Evolutionary conservation across 1,139 yeast genomes (phyloP).

Genomic region (Candida pseudoviswanathii): DNA sequence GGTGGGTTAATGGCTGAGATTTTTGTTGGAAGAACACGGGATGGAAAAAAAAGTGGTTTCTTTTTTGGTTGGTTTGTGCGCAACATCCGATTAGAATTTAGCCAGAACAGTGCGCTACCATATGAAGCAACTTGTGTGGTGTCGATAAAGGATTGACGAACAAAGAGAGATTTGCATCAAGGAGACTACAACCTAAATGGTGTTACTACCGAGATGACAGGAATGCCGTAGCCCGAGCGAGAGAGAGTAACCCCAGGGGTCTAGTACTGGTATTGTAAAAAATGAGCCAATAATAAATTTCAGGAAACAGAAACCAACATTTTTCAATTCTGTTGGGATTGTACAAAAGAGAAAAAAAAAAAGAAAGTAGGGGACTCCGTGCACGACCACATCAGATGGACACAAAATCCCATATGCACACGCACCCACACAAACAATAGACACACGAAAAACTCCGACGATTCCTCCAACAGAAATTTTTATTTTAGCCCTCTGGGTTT

Average conservation of each 20-base stretch:
- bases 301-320: neutral
- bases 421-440: neutral
- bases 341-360: neutral
- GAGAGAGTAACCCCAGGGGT: neutral
- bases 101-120: neutral
- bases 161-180: no score
- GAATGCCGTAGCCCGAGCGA: no score
- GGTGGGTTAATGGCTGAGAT: neutral
- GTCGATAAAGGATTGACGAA: no score
- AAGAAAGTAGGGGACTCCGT: neutral
- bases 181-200: no score
- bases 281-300: neutral
- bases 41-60: neutral
- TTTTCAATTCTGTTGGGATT: conserved; percentile 1
- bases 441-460: conserved; percentile 1
- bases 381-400: neutral
- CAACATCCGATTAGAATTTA: no score
- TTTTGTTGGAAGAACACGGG: conserved; percentile 1
- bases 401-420: neutral
- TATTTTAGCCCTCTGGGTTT: no score
- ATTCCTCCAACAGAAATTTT: conserved; percentile 1
- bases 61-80: no score
- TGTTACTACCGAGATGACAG: no score
- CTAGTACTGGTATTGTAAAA: neutral
- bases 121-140: no score